A percentile compares a stretch with the other conserved stretches of the same genome.
Conservation (phyloP, 2,329 filamentous ascomycete species). For the Fusarium continuum region DNA sequence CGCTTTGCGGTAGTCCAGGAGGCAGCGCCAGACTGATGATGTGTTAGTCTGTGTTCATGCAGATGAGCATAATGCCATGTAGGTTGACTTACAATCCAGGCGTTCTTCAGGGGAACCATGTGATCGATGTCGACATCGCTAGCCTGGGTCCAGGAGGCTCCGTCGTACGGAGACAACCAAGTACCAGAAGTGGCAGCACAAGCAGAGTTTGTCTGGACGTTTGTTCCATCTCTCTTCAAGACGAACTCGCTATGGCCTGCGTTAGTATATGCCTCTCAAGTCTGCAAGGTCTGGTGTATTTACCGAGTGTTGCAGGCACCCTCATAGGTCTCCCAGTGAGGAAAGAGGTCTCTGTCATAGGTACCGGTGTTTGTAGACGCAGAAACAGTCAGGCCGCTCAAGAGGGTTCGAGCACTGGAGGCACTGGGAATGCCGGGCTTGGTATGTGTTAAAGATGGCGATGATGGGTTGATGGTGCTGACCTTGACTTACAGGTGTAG, state of each 20-base stretch:
- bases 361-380: slow-evolving; percentile 61
- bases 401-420: slow-evolving; percentile 64
- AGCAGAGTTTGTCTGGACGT: slow-evolving; percentile 64
- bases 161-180: slow-evolving; percentile 80
- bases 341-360: slow-evolving; percentile 75
- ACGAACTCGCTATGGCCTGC: slow-evolving; percentile 5
- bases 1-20: slow-evolving; percentile 75
- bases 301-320: slow-evolving; percentile 75
- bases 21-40: slow-evolving; percentile 70
- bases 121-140: slow-evolving; percentile 84
- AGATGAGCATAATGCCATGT: background rate
- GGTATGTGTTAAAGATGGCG: background rate
- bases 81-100: slow-evolving; percentile 69
- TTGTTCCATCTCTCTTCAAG: slow-evolving; percentile 69
- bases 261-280: slow-evolving; percentile 9
- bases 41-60: slow-evolving; percentile 9
- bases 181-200: slow-evolving; percentile 72
- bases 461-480: background rate
- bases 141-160: slow-evolving; percentile 72
- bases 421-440: slow-evolving; percentile 69
- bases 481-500: slow-evolving; percentile 45
- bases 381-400: slow-evolving; percentile 67
- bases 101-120: slow-evolving; percentile 81
- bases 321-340: slow-evolving; percentile 72
- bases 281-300: background rate